Percentiles rank a stretch among this genome's conserved stretches.
These are phyloP conservation scores for Oryza glaberrima DNA, from an alignment of 176 grass and related monocot genomes.

Conservation along the genomic window DNA sequence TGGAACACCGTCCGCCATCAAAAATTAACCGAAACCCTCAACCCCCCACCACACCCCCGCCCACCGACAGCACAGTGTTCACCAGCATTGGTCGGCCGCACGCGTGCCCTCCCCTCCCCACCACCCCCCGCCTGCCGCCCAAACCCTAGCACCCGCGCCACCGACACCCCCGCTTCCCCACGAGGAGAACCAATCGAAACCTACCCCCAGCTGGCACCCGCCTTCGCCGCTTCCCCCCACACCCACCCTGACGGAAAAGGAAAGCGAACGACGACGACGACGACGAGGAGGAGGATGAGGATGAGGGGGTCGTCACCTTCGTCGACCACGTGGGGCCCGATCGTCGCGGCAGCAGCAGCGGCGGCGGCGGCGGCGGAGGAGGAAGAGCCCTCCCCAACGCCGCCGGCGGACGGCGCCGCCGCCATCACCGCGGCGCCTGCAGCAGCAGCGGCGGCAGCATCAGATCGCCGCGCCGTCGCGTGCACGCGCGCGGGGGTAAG, in stretches of 20 bases:
- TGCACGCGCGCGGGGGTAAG: not conserved
- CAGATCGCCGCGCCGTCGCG: constrained; percentile 34
- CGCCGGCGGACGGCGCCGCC: constrained; percentile 47
- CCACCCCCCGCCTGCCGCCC: not conserved
- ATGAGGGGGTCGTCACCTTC: constrained; percentile 53
- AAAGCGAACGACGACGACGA: not conserved
- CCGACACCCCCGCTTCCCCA: not conserved
- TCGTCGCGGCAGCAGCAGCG: constrained; percentile 27
- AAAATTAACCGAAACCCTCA: constrained; percentile 9
- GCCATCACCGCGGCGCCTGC: constrained; percentile 40
- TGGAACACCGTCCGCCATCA: not conserved
- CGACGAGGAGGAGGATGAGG: not conserved
- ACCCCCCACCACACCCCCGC: not conserved
- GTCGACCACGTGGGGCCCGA: constrained; percentile 51
- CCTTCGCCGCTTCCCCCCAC: not conserved
- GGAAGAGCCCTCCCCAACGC: constrained; percentile 49
- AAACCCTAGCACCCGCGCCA: not conserved
- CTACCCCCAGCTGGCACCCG: not conserved
- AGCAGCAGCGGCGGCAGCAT: constrained; percentile 47
- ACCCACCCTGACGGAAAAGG: not conserved
- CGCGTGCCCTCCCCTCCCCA: not conserved
- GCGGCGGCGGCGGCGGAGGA: constrained; percentile 39
- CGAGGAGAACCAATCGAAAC: constrained; percentile 18
- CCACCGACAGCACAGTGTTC: constrained; percentile 26
- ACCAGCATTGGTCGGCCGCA: constrained; percentile 32